phyloP scores from a whole-genome alignment of 257 asterid species.

The Plantago major region DNA sequence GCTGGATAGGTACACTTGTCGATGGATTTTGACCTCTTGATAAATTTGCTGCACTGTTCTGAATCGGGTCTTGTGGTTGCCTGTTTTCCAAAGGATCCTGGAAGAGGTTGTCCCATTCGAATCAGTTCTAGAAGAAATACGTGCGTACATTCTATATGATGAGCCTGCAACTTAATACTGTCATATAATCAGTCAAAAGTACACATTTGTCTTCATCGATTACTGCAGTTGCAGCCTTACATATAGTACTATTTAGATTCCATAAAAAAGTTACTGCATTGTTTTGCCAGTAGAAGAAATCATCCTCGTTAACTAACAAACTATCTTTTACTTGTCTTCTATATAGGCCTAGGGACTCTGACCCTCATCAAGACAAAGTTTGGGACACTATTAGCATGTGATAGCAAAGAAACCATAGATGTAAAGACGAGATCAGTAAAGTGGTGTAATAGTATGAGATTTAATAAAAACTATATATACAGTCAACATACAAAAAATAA shows the following conservation, averaged over 20 bases:
- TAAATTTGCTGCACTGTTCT: neutral
- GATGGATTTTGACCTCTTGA: neutral
- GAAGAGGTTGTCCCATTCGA: neutral
- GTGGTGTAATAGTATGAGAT: too few species aligned
- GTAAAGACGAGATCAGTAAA: too few species aligned
- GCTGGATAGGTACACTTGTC: constrained; percentile 1
- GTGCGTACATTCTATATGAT: neutral
- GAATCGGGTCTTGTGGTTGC: neutral
- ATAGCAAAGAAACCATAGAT: constrained; percentile 31
- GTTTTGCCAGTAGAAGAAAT: constrained; percentile 1
- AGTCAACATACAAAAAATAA: too few species aligned
- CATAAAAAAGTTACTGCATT: too few species aligned
- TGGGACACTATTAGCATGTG: constrained; percentile 24
- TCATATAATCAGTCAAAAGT: constrained; percentile 11
- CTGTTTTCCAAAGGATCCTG: constrained; percentile 6
- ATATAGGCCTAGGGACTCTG: constrained; percentile 42
- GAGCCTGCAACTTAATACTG: constrained; percentile 16
- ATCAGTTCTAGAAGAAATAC: constrained; percentile 9
- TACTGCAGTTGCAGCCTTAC: constrained; percentile 3
- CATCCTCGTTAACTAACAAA: constrained; percentile 19
- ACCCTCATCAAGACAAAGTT: constrained; percentile 30
- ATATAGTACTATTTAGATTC: too few species aligned
- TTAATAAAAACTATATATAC: too few species aligned
- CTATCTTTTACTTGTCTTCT: constrained; percentile 25
- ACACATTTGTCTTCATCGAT: constrained; percentile 6